phyloP scores from a whole-genome alignment of 1,284 basidiomycete genomes.

The Ustilago cynodontis region DNA sequence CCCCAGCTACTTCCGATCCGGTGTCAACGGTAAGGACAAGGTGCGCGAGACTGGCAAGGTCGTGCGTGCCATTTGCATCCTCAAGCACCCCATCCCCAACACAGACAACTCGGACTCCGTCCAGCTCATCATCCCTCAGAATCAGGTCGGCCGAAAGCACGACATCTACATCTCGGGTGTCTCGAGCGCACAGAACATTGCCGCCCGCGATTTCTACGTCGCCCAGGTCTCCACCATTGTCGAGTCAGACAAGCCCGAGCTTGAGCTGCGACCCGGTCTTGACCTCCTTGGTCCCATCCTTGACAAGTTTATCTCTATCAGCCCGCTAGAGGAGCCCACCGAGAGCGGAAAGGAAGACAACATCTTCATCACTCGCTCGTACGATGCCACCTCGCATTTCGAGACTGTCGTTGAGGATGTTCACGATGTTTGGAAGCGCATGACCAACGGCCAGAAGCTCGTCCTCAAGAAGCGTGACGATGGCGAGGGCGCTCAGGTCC shows the following conservation, averaged over 20 bases:
- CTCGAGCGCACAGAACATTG: slow-evolving; percentile 96
- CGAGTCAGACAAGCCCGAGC: slow-evolving; percentile 92
- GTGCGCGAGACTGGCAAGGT: slow-evolving; percentile 95
- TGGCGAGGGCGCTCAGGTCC: slow-evolving; percentile 67
- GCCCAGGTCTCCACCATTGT: slow-evolving; percentile 99
- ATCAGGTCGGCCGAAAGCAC: slow-evolving; percentile 93
- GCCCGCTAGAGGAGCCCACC: slow-evolving; percentile 89
- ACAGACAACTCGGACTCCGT: slow-evolving; percentile 90
- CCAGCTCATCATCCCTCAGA: slow-evolving; percentile 99
- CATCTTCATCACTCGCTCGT: slow-evolving; percentile 96
- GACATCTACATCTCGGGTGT: slow-evolving; percentile 99
- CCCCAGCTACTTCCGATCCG: slow-evolving; percentile 87
- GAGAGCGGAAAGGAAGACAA: slow-evolving; percentile 83
- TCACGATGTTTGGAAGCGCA: slow-evolving; percentile 66
- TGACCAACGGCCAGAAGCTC: slow-evolving; percentile 66
- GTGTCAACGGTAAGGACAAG: slow-evolving; percentile 76
- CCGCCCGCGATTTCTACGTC: slow-evolving; percentile 92
- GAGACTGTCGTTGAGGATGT: slow-evolving; percentile 78
- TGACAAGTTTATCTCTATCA: slow-evolving; percentile 96
- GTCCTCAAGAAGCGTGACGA: slow-evolving; percentile 67
- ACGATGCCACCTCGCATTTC: slow-evolving; percentile 98
- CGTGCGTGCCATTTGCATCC: slow-evolving; percentile 94
- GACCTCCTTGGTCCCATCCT: slow-evolving; percentile 91
- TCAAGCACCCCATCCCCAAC: slow-evolving; percentile 98
- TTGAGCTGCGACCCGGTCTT: slow-evolving; percentile 90